Evolutionary conservation across 2,329 filamentous ascomycete genomes (phyloP).

Genomic region (Cadophora sp.): DNA sequence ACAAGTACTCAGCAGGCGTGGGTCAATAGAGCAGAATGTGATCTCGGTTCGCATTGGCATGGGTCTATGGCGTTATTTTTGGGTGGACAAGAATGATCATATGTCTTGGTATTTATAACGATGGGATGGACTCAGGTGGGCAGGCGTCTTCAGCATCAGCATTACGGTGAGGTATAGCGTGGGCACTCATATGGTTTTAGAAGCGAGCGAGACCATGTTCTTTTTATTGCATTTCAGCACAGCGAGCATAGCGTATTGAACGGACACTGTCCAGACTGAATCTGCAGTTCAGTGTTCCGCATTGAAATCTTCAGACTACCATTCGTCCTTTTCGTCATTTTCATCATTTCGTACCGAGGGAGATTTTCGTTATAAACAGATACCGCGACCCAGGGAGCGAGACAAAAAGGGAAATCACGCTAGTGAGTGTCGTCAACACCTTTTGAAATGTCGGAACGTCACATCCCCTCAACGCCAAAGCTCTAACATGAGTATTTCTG

Average conservation of each 20-base stretch:
- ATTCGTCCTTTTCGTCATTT: not conserved
- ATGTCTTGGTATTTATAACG: constrained; percentile 4
- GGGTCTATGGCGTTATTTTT: not conserved
- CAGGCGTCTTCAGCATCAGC: not conserved
- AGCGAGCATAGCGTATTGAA: constrained; percentile 10
- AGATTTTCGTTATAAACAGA: not conserved
- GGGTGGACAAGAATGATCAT: not conserved
- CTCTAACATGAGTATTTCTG: not conserved
- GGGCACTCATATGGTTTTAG: constrained; percentile 1
- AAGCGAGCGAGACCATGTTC: not conserved
- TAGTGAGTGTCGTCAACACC: not conserved
- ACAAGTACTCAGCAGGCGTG: not conserved
- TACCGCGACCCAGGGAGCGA: not conserved
- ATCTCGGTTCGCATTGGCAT: not conserved
- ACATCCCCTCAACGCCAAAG: not conserved
- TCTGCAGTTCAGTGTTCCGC: not conserved
- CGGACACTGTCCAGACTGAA: not conserved
- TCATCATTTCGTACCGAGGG: not conserved
- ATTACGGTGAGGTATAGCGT: not conserved
- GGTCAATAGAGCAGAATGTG: not conserved
- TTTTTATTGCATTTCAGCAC: constrained; percentile 3
- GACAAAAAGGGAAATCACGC: not conserved
- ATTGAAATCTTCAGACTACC: not conserved
- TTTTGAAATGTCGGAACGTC: not conserved
- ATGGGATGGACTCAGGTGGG: not conserved